Conservation (phyloP, 1,139 yeast genomes). For the Sugiyamaella novakii region DNA sequence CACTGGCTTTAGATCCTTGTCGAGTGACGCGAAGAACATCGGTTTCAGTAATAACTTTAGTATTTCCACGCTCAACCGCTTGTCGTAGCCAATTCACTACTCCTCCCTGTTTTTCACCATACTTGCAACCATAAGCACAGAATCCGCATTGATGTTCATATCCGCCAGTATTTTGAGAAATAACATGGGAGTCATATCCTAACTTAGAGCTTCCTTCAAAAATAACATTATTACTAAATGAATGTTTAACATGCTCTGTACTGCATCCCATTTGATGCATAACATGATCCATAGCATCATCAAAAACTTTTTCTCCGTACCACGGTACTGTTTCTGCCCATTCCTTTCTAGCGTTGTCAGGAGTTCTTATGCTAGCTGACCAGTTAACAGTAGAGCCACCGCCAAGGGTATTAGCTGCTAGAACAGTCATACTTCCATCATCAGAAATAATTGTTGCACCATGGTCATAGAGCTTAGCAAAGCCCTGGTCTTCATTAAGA, state of each 20-base stretch:
- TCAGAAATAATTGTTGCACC: constrained; percentile 43
- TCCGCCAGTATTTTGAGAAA: constrained; percentile 55
- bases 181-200: constrained; percentile 48
- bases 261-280: constrained; percentile 56
- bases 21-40: constrained; percentile 49
- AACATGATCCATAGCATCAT: constrained; percentile 53
- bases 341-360: constrained; percentile 56
- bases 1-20: constrained; percentile 50
- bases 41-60: constrained; percentile 53
- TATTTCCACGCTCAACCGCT: constrained; percentile 55
- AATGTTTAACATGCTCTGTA: constrained; percentile 50
- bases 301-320: constrained; percentile 51
- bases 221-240: constrained; percentile 50
- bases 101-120: constrained; percentile 59
- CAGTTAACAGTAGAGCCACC: constrained; percentile 66
- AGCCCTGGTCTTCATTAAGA: constrained; percentile 49
- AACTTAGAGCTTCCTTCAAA: constrained; percentile 53
- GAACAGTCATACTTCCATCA: constrained; percentile 45
- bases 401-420: constrained; percentile 62
- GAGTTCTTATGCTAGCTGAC: constrained; percentile 59
- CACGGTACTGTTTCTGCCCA: constrained; percentile 54
- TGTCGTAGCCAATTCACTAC: constrained; percentile 56
- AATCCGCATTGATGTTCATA: constrained; percentile 55
- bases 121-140: constrained; percentile 57
- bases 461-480: constrained; percentile 47